These are phyloP conservation scores for Fragilaria crotonensis DNA, from an alignment of 108 stramenopile species.

Conservation along the genomic window DNA sequence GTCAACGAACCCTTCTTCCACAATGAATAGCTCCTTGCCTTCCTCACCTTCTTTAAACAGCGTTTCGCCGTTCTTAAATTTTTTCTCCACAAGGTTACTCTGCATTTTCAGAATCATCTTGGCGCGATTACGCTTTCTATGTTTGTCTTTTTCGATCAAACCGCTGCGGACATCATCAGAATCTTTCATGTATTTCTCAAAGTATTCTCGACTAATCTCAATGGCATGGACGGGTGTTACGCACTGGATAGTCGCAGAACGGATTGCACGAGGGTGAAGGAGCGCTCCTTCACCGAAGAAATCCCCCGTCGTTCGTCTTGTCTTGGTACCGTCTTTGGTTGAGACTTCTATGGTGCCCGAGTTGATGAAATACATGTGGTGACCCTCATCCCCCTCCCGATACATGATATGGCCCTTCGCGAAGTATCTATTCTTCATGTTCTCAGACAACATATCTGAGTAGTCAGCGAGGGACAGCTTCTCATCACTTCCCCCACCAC, in stretches of 20 bases:
- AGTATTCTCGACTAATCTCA: slow-evolving; percentile 63
- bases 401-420: slow-evolving; percentile 61
- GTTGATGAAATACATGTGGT: slow-evolving; percentile 72
- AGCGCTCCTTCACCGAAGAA: slow-evolving; percentile 71
- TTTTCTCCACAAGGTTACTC: slow-evolving; percentile 18
- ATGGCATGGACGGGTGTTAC: slow-evolving; percentile 67
- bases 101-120: slow-evolving; percentile 40
- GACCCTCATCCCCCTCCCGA: slow-evolving; percentile 51
- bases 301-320: slow-evolving; percentile 39
- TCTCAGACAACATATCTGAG: slow-evolving; percentile 47
- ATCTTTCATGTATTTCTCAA: slow-evolving; percentile 56
- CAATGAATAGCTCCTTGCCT: slow-evolving; percentile 26
- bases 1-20: slow-evolving; percentile 44
- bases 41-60: slow-evolving; percentile 37
- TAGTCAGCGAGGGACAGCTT: slow-evolving; percentile 48
- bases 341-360: slow-evolving; percentile 56
- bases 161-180: slow-evolving; percentile 18
- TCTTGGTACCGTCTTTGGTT: slow-evolving; percentile 50
- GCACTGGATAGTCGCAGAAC: slow-evolving; percentile 51
- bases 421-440: slow-evolving; percentile 60
- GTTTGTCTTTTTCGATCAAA: slow-evolving; percentile 35
- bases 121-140: slow-evolving; percentile 40
- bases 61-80: slow-evolving; percentile 19
- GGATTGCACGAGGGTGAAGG: slow-evolving; percentile 30
- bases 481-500: background rate